These are phyloP conservation scores for Mycena amicta DNA, from an alignment of 768 basidiomycete species.

Conservation along the genomic window DNA sequence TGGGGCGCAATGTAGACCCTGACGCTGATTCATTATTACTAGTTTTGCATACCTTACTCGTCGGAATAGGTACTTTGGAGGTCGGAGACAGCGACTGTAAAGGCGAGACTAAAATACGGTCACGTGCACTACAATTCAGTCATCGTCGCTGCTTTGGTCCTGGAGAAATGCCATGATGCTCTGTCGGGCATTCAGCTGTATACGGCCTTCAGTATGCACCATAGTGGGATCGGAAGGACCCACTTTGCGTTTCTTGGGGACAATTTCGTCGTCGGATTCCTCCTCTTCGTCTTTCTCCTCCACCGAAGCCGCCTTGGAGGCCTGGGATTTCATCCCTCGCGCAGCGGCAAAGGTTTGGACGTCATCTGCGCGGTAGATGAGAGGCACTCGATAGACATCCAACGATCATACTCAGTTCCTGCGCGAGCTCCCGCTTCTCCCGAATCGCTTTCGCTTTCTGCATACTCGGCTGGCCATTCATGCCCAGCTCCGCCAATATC, in stretches of 20 bases:
- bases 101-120: too few species aligned
- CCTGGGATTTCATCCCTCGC: conserved; percentile 31
- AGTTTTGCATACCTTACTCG: too few species aligned
- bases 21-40: too few species aligned
- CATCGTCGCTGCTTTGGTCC: conserved; percentile 64
- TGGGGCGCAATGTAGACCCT: conserved; percentile 47
- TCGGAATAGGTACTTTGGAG: too few species aligned
- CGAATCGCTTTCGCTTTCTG: conserved; percentile 82
- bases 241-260: conserved; percentile 48
- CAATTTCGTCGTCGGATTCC: conserved; percentile 33
- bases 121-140: not conserved
- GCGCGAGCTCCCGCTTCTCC: conserved; percentile 70
- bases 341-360: conserved; percentile 70
- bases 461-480: conserved; percentile 75
- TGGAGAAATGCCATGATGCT: conserved; percentile 74
- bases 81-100: too few species aligned
- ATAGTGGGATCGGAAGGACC: conserved; percentile 12
- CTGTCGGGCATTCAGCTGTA: conserved; percentile 50
- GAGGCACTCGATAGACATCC: not conserved
- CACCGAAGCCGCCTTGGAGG: conserved; percentile 24
- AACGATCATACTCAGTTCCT: conserved; percentile 68
- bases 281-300: conserved; percentile 28
- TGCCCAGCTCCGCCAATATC: conserved; percentile 73
- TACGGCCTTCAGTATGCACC: too few species aligned
- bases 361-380: conserved; percentile 54